Base-by-base conservation (phyloP, 1,284 basidiomycete species). In the Heterobasidion annosum region DNA sequence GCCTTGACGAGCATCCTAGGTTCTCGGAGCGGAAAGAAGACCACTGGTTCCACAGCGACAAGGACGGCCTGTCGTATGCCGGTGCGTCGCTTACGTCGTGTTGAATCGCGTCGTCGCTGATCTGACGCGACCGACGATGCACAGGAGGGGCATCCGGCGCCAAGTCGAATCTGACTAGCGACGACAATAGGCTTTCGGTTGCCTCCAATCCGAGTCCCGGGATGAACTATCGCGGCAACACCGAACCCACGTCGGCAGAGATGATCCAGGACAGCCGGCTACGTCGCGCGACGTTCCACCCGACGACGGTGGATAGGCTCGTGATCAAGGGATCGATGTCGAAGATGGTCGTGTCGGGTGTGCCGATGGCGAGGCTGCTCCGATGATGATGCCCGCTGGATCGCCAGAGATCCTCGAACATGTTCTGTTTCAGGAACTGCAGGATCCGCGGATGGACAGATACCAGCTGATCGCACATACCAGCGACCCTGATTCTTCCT, bases 41-140 rank as follows among this genome's bases (percentile, higher is more conserved):
- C 35, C 77, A 84, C 58, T 85, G 85, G 85, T 81, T 85, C 60
- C 72, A 79, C 57, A 71, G 74, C 16, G 79, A 78, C n/a, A 34
- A 50, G 6, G 43, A 50, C 19, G 51, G 50, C 5, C 19, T 50
- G 13, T 54, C 53, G 18, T 50, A 54, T 34, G 53, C 53, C 16
- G 48, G 44, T 46, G 33, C 8, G 40, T 15, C 25, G 56, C 40
- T 62, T 59, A 25, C 3, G 25, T 4, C 25, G 25, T 5, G 25
- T 25, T 25, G 25, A 25, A 25, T 25, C 25, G 25, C 25, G 25
- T 5, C 3, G 25, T 25, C 25, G 25, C 25, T 25, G 25, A 25
- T 25, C 25, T 25, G 25, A 25, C 25, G 25, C 25, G 25, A 25
- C 25, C 25, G 25, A 25, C 25, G 25, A 25, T 25, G 25, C 25